A percentile compares a stretch with the other conserved stretches of the same genome.
These are phyloP conservation scores for Schizosaccharomyces osmophilus DNA, from an alignment of 805 yeast genomes.

Conservation along the genomic window DNA sequence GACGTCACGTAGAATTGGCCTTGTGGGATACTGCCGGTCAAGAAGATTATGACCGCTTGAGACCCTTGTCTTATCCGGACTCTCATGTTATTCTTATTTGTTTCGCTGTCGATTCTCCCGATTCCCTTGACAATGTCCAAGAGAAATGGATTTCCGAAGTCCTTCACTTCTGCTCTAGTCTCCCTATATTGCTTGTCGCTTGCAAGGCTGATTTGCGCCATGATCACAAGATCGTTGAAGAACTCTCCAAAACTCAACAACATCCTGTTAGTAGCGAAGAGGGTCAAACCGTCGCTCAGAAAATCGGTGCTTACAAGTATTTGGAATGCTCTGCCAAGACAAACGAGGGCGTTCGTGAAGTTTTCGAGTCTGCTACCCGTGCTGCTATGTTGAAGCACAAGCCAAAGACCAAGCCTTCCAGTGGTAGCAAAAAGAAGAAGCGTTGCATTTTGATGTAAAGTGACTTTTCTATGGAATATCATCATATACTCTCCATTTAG, in stretches of 20 bases:
- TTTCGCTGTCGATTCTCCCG: slow-evolving; percentile 76
- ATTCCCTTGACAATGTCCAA: slow-evolving; percentile 76
- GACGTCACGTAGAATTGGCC: slow-evolving; percentile 78
- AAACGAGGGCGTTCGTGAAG: slow-evolving; percentile 79
- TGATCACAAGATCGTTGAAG: slow-evolving; percentile 54
- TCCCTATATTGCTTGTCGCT: slow-evolving; percentile 78
- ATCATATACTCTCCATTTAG: slow-evolving; percentile 4
- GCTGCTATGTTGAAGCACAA: slow-evolving; percentile 43
- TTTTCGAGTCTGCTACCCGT: slow-evolving; percentile 76
- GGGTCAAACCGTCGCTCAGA: slow-evolving; percentile 68
- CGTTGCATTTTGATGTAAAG: slow-evolving; percentile 34
- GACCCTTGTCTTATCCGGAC: slow-evolving; percentile 81
- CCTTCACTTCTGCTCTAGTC: slow-evolving; percentile 78
- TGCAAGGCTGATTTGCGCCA: slow-evolving; percentile 76
- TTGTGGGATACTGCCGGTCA: slow-evolving; percentile 98
- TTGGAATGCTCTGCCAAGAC: slow-evolving; percentile 83
- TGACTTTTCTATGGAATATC: not conserved
- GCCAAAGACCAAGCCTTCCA: slow-evolving; percentile 15
- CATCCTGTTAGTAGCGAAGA: slow-evolving; percentile 61
- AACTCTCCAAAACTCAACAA: slow-evolving; percentile 47
- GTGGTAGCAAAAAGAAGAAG: slow-evolving; percentile 32
- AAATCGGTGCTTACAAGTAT: slow-evolving; percentile 68
- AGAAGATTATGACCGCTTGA: slow-evolving; percentile 85
- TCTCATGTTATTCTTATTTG: slow-evolving; percentile 78
- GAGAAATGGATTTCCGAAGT: slow-evolving; percentile 93